Base-by-base conservation (phyloP, 495 filamentous ascomycete species). In the Mytilinidion resinicola region DNA sequence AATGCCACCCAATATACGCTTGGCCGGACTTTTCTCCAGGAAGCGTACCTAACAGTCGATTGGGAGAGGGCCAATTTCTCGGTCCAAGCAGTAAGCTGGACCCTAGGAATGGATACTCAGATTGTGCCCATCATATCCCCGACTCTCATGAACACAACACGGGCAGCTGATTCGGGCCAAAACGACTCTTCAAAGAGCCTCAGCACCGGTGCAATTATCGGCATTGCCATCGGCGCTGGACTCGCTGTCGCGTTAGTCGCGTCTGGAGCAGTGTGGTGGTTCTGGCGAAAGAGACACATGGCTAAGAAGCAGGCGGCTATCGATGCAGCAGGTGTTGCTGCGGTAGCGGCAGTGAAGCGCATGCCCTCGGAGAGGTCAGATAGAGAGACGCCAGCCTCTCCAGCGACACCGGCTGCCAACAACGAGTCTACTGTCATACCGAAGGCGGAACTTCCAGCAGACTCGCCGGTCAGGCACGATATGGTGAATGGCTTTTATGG, bases 11-110 rank as follows among this genome's bases (percentile, higher is more conserved):
- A 83, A 57, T 83, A 80, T 64, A 80, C 76, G 0, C 70, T 84
- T 2, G 81, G 81, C 4, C 69, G 80, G 25, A 74, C 74, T 11
- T 83, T 84, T 53, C 65, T 83, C 14, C 81, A 84, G 65, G 81
- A 83, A 72, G 75, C 80, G 57, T 81, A 78, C 60, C 66, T 78
- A 19, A 70, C 72, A 0, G 74, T 72, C 0, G 73, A 81, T 62
- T 79, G 76, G 57, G 74, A 81, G 43, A 71, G 72, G 21, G 61
- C 66, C 9, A 73, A 70, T 5, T 79, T 80, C 61, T 76, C 76
- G 51, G 67, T 81, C 9, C 75, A 71, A 0, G 72, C 77, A 44
- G 48, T 36, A 33, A 55, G 59, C 0, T 79, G 71, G 65, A 56
- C 64, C 25, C 69, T 71, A 51, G 73, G 68, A 30, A 67, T 63